Evolutionary conservation across 192 early-diverging fungal genomes (phyloP).

Genomic region (Coemansia sp.): DNA sequence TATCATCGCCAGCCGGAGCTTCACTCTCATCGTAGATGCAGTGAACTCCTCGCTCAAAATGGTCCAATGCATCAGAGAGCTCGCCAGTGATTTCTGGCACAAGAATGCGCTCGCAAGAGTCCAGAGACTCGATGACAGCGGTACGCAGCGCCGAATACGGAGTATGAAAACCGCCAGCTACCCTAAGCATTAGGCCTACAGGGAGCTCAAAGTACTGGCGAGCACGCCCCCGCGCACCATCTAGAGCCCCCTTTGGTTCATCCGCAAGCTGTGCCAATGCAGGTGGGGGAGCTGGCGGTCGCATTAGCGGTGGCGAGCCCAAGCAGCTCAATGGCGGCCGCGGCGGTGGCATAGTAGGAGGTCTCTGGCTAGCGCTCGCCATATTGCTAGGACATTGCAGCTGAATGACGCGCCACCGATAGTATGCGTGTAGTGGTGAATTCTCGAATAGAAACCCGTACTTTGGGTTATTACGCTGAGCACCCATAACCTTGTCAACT

Average conservation of each 20-base stretch:
- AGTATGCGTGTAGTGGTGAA: constrained; percentile 25
- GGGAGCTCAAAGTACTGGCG: constrained; percentile 29
- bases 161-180: constrained; percentile 4
- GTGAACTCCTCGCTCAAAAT: constrained; percentile 30
- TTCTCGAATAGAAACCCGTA: constrained; percentile 30
- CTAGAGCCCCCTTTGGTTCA: background rate
- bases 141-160: constrained; percentile 15
- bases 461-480: constrained; percentile 19
- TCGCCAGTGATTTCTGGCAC: constrained; percentile 5
- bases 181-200: constrained; percentile 30
- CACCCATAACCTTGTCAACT: constrained; percentile 22
- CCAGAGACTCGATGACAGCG: constrained; percentile 16
- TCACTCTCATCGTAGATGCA: constrained; percentile 42
- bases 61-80: constrained; percentile 17
- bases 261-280: background rate
- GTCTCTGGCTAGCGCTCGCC: background rate
- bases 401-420: constrained; percentile 18
- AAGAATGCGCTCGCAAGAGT: background rate
- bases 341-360: background rate
- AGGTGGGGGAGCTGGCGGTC: background rate
- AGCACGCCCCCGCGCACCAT: background rate
- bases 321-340: background rate
- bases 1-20: background rate
- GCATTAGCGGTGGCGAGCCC: background rate
- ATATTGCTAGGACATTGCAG: background rate